Evolutionary conservation across 768 basidiomycete genomes (phyloP).

Genomic region (Coprinopsis cinerea): DNA sequence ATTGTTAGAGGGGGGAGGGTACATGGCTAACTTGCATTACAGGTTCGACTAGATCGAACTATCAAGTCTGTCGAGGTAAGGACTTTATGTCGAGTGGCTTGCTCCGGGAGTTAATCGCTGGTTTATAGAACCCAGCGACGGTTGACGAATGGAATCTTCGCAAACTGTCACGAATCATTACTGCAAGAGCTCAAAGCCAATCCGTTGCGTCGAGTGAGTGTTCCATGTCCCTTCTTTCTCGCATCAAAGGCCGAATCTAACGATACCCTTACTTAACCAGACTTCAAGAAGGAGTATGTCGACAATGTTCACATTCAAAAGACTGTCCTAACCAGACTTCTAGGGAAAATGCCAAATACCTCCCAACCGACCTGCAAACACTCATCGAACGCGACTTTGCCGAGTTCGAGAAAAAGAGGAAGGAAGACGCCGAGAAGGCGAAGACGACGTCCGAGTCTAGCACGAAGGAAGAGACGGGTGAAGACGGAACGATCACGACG

Average conservation of each 20-base stretch:
- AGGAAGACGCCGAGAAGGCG: slow-evolving; percentile 18
- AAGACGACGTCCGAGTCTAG: slow-evolving; percentile 11
- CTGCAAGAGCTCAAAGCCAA: slow-evolving; percentile 39
- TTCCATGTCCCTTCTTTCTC: neutral
- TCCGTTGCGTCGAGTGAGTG: slow-evolving; percentile 41
- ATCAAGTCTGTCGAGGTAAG: slow-evolving; percentile 20
- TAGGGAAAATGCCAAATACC: slow-evolving; percentile 23
- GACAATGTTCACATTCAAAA: neutral
- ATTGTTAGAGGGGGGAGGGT: too few relatives aligned
- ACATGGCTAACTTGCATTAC: neutral
- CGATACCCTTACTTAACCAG: neutral
- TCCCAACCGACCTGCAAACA: slow-evolving; percentile 29
- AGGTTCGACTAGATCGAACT: slow-evolving; percentile 30
- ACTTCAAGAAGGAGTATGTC: slow-evolving; percentile 10
- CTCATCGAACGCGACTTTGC: slow-evolving; percentile 31
- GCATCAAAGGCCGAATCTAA: neutral
- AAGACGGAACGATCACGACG: slow-evolving; percentile 22
- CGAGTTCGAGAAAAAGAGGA: slow-evolving; percentile 28
- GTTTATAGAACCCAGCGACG: slow-evolving; percentile 15
- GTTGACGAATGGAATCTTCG: slow-evolving; percentile 31
- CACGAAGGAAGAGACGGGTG: neutral
- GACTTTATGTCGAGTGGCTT: neutral
- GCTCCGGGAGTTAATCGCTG: too few relatives aligned
- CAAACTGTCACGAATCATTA: slow-evolving; percentile 35
- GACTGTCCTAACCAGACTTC: neutral